Evolutionary conservation across 1,284 basidiomycete genomes (phyloP), one percentile per base, ranked within the genome.

Genomic region (Cryptococcus deneoformans): DNA sequence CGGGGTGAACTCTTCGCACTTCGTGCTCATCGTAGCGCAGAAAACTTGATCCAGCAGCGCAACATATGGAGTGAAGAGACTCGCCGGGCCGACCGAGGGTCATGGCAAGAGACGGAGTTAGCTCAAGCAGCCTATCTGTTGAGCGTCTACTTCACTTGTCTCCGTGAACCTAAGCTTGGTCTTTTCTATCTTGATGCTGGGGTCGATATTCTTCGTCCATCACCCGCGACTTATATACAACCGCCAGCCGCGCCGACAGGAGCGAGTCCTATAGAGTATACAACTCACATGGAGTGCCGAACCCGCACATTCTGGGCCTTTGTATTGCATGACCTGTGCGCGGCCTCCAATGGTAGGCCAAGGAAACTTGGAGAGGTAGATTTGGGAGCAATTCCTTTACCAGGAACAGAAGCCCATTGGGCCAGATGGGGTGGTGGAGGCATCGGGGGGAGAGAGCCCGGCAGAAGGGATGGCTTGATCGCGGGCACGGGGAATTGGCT

Each of bases 101-200:
- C 72, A 0, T 78, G 72, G 74, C 75, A 76, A 54, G 75, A 77
- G 54, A 73, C 79, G 34, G 79, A 80, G 59, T 71, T 78, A 43
- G 69, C 70, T 2, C 74, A 78, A 60, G 69, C 78, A 1, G 64
- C 73, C 16, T 71, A 71, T 52, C 66, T 80, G 39, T 66, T 79
- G 20, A 69, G 69, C 11, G 67, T 77, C 40, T 77, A 79, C 59
- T 78, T 76, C 62, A 72, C 72, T 46, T 73, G 70, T 52, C 66
- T 77, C 50, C 72, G 75, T 37, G 73, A 77, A 53, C 57, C 73
- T 0, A 63, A 68, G 7, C 60, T 76, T 9, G 78, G 76, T 0
- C 61, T 72, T 8, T 77, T 68, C 53, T 78, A 77, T 62, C 75
- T 79, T 35, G 76, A 76, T 61, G 62, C 65, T 34, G 73, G 72